A percentile compares a stretch with the other conserved stretches of the same genome.
These are phyloP conservation scores for Hypseocharis bilobata DNA, from an alignment of 441 rosid species.

Conservation along the genomic window DNA sequence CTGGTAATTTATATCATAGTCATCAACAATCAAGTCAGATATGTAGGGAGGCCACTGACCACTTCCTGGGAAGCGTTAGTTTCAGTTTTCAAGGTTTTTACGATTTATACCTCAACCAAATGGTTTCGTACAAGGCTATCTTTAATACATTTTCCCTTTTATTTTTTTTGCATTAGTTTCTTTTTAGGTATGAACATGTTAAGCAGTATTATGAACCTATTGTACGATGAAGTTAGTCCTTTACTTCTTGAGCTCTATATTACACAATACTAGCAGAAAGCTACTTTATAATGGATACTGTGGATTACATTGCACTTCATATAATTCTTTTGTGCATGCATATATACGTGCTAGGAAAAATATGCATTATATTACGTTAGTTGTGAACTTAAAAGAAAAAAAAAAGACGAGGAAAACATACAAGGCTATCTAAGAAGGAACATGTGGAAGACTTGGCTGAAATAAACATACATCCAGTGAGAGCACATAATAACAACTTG, in stretches of 20 bases:
- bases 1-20: background rate
- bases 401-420: background rate
- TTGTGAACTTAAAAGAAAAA: background rate
- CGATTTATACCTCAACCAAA: background rate
- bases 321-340: no score
- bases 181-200: background rate
- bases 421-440: background rate
- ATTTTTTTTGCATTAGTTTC: background rate
- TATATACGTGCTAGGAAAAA: no score
- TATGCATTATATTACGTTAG: no score
- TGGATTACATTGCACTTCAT: no score
- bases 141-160: background rate
- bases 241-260: no score
- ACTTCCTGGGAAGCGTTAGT: background rate
- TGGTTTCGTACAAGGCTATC: background rate
- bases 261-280: no score
- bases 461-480: background rate
- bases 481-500: background rate
- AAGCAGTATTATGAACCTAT: no score
- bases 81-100: background rate
- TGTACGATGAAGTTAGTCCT: no score
- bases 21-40: background rate
- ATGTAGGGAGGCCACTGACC: background rate
- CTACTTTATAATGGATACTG: no score
- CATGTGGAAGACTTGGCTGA: background rate